phyloP scores from a whole-genome alignment of 805 yeast genomes.

The Kuraishia floccosa region DNA sequence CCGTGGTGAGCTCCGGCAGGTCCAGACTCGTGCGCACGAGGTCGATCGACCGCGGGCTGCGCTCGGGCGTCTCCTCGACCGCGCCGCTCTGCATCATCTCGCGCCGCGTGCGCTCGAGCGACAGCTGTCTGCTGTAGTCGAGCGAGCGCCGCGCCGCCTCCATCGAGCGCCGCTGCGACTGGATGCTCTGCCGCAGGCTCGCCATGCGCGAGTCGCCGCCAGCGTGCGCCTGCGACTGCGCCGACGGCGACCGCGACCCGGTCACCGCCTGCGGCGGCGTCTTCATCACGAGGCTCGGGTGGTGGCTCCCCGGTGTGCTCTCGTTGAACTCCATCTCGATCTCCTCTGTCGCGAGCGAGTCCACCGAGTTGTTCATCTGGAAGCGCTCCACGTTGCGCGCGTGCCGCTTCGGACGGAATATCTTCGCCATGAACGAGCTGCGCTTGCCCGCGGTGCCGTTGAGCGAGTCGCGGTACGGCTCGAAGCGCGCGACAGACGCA shows the following conservation, averaged over 20 bases:
- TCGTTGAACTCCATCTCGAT: constrained; percentile 31
- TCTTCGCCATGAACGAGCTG: constrained; percentile 25
- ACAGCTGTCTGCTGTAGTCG: constrained; percentile 6
- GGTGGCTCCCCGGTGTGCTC: constrained; percentile 6
- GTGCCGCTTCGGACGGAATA: constrained; percentile 16
- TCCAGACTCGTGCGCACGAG: constrained; percentile 24
- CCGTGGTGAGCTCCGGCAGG: constrained; percentile 22
- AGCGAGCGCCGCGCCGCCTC: constrained; percentile 10
- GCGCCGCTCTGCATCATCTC: constrained; percentile 9
- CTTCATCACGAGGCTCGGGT: constrained; percentile 17
- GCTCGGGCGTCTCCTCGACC: constrained; percentile 1
- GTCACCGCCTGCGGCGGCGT: constrained; percentile 1
- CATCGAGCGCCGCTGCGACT: constrained; percentile 7
- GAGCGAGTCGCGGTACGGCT: constrained; percentile 23
- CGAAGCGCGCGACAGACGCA: constrained; percentile 9
- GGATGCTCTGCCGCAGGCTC: constrained; percentile 8
- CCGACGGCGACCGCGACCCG: neutral
- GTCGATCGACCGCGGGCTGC: constrained; percentile 9
- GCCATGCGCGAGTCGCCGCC: constrained; percentile 12
- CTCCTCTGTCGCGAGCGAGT: constrained; percentile 33
- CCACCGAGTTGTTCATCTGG: constrained; percentile 20
- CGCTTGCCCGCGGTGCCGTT: constrained; percentile 23
- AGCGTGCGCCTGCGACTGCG: constrained; percentile 6
- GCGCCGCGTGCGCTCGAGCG: constrained; percentile 9
- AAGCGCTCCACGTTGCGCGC: constrained; percentile 23